Conservation (phyloP, 129 eudicot species). For the Pittosporum tobira region DNA sequence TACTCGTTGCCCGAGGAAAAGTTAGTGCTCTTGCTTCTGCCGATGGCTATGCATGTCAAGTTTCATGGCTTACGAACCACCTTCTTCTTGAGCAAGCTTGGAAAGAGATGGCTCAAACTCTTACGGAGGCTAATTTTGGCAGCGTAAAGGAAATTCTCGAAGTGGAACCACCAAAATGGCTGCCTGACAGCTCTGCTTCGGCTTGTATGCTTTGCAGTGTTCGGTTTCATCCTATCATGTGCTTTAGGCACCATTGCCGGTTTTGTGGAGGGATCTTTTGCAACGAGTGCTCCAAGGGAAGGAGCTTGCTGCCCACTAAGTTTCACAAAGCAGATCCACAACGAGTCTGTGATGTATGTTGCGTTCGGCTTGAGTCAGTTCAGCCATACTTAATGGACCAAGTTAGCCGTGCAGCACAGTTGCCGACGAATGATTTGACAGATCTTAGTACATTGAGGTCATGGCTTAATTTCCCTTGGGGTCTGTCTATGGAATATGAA, state of each 20-base stretch:
- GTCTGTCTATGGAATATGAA: slow-evolving; percentile 56
- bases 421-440: slow-evolving; percentile 45
- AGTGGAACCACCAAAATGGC: slow-evolving; percentile 59
- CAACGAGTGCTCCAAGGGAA: slow-evolving; percentile 55
- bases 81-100: slow-evolving; percentile 49
- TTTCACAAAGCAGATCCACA: slow-evolving; percentile 34
- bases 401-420: slow-evolving; percentile 50
- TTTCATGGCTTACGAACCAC: slow-evolving; percentile 49
- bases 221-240: slow-evolving; percentile 56
- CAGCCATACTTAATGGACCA: slow-evolving; percentile 43
- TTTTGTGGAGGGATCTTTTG: slow-evolving; percentile 62
- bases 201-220: slow-evolving; percentile 55
- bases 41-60: slow-evolving; percentile 28
- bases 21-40: slow-evolving; percentile 44
- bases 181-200: slow-evolving; percentile 49
- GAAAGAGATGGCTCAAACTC: slow-evolving; percentile 58
- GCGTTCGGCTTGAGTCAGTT: slow-evolving; percentile 42
- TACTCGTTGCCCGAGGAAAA: slow-evolving; percentile 47
- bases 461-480: slow-evolving; percentile 56
- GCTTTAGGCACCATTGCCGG: slow-evolving; percentile 59
- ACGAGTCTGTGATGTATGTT: slow-evolving; percentile 61
- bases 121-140: slow-evolving; percentile 37
- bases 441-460: slow-evolving; percentile 49
- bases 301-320: slow-evolving; percentile 47
- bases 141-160: slow-evolving; percentile 38